Conservation (phyloP, 179 eudicot genomes). For the Kewa caespitosa region DNA sequence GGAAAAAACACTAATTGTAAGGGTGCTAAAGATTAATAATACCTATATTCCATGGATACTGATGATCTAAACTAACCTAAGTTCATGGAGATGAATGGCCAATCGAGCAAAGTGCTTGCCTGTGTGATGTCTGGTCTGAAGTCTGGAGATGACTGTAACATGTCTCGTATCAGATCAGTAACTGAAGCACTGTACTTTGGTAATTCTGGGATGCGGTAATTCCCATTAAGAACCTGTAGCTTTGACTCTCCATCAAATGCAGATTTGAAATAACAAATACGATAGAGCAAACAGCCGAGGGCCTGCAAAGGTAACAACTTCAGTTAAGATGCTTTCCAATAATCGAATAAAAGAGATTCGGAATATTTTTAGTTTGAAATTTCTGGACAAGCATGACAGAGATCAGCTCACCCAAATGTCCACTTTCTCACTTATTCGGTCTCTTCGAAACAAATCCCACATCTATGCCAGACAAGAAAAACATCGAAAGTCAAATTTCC, state of each 20-base stretch:
- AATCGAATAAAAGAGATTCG: not conserved
- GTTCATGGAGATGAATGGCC: conserved; percentile 77
- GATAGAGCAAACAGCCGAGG: conserved; percentile 90
- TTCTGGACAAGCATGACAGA: not conserved
- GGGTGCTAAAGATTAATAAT: conserved; percentile 5
- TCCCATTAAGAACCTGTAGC: conserved; percentile 91
- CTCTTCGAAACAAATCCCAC: conserved; percentile 92
- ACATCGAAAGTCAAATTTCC: conserved; percentile 31
- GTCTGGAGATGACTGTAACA: conserved; percentile 93
- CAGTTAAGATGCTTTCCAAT: conserved; percentile 9
- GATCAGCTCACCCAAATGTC: conserved; percentile 90
- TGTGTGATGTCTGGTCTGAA: conserved; percentile 98
- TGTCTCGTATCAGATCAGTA: conserved; percentile 68
- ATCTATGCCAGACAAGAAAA: conserved; percentile 58
- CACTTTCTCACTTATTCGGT: conserved; percentile 88
- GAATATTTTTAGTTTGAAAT: not conserved
- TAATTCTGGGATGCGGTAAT: conserved; percentile 87
- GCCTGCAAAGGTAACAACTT: conserved; percentile 53
- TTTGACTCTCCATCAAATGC: conserved; percentile 99
- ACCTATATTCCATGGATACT: conserved; percentile 38
- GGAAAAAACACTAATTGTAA: not conserved
- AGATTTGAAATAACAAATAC: conserved; percentile 89
- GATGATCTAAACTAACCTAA: conserved; percentile 71
- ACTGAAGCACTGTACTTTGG: conserved; percentile 76
- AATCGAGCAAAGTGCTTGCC: conserved; percentile 94